Evolutionary conservation across 495 filamentous ascomycete species (phyloP).

Genomic region (Penicillium antarcticum): DNA sequence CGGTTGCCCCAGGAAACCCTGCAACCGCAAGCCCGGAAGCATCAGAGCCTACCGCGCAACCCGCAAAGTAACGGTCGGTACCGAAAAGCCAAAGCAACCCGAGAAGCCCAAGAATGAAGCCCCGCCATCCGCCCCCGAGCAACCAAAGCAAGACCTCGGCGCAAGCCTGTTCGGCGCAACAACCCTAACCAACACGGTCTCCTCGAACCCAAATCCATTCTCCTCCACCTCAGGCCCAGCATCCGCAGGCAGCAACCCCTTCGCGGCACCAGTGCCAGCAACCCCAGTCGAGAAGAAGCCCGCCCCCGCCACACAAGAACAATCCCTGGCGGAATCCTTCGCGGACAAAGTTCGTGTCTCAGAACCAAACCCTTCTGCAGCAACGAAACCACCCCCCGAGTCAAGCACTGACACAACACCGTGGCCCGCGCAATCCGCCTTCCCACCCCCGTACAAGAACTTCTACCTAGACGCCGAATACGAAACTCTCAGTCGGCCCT

Average conservation of each 20-base stretch:
- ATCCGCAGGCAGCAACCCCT: constrained; percentile 41
- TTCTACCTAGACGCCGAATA: constrained; percentile 91
- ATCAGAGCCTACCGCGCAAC: constrained; percentile 68
- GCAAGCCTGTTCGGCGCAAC: constrained; percentile 52
- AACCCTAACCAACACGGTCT: constrained; percentile 45
- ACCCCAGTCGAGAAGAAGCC: constrained; percentile 24
- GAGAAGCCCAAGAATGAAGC: constrained; percentile 35
- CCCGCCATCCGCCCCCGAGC: constrained; percentile 20
- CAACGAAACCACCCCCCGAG: constrained; percentile 33
- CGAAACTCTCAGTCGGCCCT: constrained; percentile 65
- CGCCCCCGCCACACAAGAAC: constrained; percentile 13
- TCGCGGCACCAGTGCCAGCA: constrained; percentile 40
- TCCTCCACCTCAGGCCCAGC: constrained; percentile 27
- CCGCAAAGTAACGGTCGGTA: constrained; percentile 36
- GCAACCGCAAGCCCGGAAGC: constrained; percentile 78
- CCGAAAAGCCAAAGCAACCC: constrained; percentile 18
- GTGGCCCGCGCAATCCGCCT: constrained; percentile 66
- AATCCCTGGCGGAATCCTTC: constrained; percentile 65
- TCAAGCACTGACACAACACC: constrained; percentile 43
- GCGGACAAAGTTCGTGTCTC: constrained; percentile 61
- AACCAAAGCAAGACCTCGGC: constrained; percentile 53
- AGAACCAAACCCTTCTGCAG: constrained; percentile 36
- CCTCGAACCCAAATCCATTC: constrained; percentile 56
- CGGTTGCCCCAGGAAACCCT: constrained; percentile 72
- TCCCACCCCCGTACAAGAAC: constrained; percentile 67